Evolutionary conservation across 345 rosid species (phyloP).

Genomic region (Populus nigra): DNA sequence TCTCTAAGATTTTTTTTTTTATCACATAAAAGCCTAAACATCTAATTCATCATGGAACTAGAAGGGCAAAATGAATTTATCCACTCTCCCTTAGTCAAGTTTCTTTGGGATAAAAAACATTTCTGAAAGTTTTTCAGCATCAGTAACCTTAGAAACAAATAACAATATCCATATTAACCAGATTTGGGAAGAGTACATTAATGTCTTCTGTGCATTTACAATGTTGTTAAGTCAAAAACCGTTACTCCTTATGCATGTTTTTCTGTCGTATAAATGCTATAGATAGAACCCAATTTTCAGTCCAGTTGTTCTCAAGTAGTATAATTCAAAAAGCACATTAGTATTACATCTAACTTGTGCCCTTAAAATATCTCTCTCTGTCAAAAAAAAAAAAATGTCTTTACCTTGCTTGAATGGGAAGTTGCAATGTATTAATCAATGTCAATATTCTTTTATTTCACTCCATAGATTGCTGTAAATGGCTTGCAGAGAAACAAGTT

Average conservation of each 20-base stretch:
- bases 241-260: neutral
- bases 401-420: neutral
- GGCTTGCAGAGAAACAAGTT: neutral
- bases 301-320: neutral
- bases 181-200: neutral
- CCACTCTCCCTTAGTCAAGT: neutral
- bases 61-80: neutral
- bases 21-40: neutral
- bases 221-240: neutral
- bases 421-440: neutral
- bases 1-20: slow-evolving; percentile 14
- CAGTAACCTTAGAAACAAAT: neutral
- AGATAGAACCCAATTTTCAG: slow-evolving; percentile 1
- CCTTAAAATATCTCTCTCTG: neutral
- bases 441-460: neutral
- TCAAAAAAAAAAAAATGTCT: neutral
- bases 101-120: neutral
- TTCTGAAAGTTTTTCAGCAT: neutral
- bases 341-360: neutral
- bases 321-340: neutral
- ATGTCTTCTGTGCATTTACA: neutral
- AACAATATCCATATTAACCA: neutral
- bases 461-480: neutral
- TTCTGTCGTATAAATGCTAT: neutral
- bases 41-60: neutral